Percentiles rank a stretch among this genome's conserved stretches.
Conservation (phyloP, 495 filamentous ascomycete species). For the Chlorociboria aeruginascens region DNA sequence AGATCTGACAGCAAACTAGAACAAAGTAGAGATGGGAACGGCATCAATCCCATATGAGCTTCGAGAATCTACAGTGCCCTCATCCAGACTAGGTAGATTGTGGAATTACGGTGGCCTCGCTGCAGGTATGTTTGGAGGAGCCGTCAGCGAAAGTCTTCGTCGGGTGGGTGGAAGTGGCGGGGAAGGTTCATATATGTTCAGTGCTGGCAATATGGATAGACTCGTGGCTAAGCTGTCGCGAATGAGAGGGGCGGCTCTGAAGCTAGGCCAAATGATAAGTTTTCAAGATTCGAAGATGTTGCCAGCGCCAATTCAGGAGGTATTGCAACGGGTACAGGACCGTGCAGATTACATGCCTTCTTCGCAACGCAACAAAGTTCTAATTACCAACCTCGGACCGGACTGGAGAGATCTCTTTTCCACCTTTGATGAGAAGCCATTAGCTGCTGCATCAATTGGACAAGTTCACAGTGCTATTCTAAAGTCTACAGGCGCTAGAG, state of each 20-base stretch:
- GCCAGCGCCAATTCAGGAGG: conserved; percentile 68
- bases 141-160: conserved; percentile 69
- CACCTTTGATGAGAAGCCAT: conserved; percentile 79
- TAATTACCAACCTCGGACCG: conserved; percentile 63
- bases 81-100: conserved; percentile 70
- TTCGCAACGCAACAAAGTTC: conserved; percentile 77
- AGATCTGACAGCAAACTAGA: conserved; percentile 14
- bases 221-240: conserved; percentile 84
- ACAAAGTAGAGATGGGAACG: background rate
- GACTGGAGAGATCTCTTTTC: conserved; percentile 78
- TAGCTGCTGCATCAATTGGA: conserved; percentile 95
- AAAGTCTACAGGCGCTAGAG: conserved; percentile 57
- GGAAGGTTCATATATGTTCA: conserved; percentile 72
- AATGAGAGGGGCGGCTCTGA: conserved; percentile 97
- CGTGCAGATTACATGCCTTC: conserved; percentile 96
- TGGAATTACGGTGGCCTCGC: conserved; percentile 94
- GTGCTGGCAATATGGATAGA: conserved; percentile 77
- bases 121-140: conserved; percentile 93
- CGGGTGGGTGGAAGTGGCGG: conserved; percentile 45
- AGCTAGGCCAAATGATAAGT: conserved; percentile 93
- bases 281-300: conserved; percentile 98
- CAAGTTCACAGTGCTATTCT: conserved; percentile 85
- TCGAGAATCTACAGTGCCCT: conserved; percentile 81
- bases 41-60: conserved; percentile 46
- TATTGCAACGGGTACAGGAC: conserved; percentile 90